Evolutionary conservation across 345 rosid species (phyloP), one percentile per base, ranked within the genome.

Genomic region (Crucihimalaya himalaica): DNA sequence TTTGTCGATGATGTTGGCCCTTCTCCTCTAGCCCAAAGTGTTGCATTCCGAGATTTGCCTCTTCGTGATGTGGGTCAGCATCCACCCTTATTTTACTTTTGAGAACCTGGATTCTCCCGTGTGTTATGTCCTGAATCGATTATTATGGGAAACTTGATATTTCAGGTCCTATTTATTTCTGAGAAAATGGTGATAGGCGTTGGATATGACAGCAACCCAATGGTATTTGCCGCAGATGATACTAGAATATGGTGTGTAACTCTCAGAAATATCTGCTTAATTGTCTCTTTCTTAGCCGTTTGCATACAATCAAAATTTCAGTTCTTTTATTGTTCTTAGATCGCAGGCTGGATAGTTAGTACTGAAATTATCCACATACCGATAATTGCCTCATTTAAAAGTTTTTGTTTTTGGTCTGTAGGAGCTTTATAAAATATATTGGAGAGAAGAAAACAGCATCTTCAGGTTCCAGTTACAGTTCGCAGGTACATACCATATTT

Each of bases 61-160:
- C 99, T 95, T 73, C 94, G 97, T 88, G 99, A 95, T 92, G 98
- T 95, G 99, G 99, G 99, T 95, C 96, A 90, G 97, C 97, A 78
- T 92, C 88, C 93, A 82, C 88, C 79, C 83, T 84, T 77, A 76
- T 83, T 80, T 70, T 68, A 15, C 43, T 50, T 50, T 63, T 75
- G 68, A 60, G 57, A 48, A 75, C 58, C 62, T 57, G 31, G 72
- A 68, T 63, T 79, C 71, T 77, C 63, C 16, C 2, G 59, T 25
- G 16, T 63, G 43, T 48, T 68, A 59, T 68, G 56, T 43, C 59
- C 81, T 67, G 77, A 73, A 56, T 48, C 79, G 56, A 55, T 73
- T 63, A 75, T 32, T 15, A 57, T 63, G 5, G 42, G 20, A 31
- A 63, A 68, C 59, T 62, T 68, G 37, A 16, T 59, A 13, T 63